A percentile compares a stretch with the other conserved stretches of the same genome.
These are phyloP conservation scores for Suhomyces kunorum DNA, from an alignment of 1,139 yeast species.

Conservation along the genomic window DNA sequence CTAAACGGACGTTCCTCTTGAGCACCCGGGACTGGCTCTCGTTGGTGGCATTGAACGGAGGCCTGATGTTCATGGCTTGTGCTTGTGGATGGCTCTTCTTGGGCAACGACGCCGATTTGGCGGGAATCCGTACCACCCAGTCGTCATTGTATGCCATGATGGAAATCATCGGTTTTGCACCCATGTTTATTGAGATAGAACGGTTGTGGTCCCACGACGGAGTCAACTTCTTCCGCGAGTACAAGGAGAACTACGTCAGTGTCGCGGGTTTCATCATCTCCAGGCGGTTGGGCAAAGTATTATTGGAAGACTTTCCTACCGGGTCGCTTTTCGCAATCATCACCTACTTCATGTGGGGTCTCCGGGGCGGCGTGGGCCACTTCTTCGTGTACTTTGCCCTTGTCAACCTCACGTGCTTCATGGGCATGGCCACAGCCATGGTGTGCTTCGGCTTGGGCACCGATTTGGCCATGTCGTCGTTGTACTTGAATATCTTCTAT, in stretches of 20 bases:
- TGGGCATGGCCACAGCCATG: slow-evolving; percentile 26
- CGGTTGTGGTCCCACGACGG: slow-evolving; percentile 28
- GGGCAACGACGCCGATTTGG: slow-evolving; percentile 20
- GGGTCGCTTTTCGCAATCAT: slow-evolving; percentile 22
- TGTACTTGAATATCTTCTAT: slow-evolving; percentile 23
- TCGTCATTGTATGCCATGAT: slow-evolving; percentile 24
- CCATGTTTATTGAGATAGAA: slow-evolving; percentile 25
- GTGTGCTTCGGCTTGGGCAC: slow-evolving; percentile 23
- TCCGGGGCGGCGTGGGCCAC: slow-evolving; percentile 22
- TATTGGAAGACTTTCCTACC: slow-evolving; percentile 26
- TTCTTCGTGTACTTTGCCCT: slow-evolving; percentile 23
- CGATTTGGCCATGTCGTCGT: slow-evolving; percentile 22
- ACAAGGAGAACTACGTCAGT: slow-evolving; percentile 24
- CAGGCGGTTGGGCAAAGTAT: slow-evolving; percentile 24
- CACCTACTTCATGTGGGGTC: slow-evolving; percentile 29
- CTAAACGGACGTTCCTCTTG: slow-evolving; percentile 21
- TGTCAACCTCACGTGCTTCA: slow-evolving; percentile 20
- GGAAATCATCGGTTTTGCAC: slow-evolving; percentile 28
- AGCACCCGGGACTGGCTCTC: slow-evolving; percentile 22
- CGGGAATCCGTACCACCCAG: slow-evolving; percentile 25
- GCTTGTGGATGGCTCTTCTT: slow-evolving; percentile 27
- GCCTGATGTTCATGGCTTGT: slow-evolving; percentile 20
- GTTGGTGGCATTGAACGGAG: slow-evolving; percentile 23
- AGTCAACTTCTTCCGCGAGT: slow-evolving; percentile 23
- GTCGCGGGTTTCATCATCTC: slow-evolving; percentile 25